Conservation (phyloP, 1,139 yeast species). For the Blastobotrys raffinosifermentans region DNA sequence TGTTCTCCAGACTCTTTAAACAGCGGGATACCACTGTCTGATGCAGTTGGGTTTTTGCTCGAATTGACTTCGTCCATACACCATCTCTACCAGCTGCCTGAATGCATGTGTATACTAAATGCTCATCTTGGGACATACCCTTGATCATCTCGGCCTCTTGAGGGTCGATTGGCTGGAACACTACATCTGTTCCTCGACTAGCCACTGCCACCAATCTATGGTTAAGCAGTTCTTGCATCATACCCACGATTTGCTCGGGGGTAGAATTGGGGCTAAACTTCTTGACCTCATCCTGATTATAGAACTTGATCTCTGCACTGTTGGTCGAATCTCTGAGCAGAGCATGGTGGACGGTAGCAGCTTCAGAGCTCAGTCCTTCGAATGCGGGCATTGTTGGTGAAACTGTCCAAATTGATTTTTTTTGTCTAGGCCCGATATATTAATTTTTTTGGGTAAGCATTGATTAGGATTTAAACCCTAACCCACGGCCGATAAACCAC, state of each 20-base stretch:
- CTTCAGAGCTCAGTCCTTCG: background rate
- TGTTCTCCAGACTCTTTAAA: constrained; percentile 73
- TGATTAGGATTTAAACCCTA: too few species aligned
- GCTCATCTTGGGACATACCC: constrained; percentile 80
- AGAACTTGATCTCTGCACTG: constrained; percentile 35
- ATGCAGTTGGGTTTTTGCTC: constrained; percentile 85
- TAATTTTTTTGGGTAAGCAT: too few species aligned
- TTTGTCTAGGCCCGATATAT: too few species aligned
- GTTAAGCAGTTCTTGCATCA: constrained; percentile 27
- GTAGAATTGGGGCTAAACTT: constrained; percentile 18
- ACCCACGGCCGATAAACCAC: too few species aligned
- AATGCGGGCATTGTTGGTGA: too few species aligned
- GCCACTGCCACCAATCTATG: constrained; percentile 55
- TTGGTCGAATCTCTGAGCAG: background rate
- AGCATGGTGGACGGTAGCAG: constrained; percentile 1
- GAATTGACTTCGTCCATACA: constrained; percentile 86
- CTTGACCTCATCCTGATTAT: constrained; percentile 56
- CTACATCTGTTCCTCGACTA: constrained; percentile 56
- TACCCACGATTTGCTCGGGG: constrained; percentile 1
- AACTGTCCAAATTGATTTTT: too few species aligned
- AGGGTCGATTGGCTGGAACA: constrained; percentile 57
- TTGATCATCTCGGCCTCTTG: constrained; percentile 41
- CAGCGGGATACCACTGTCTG: constrained; percentile 88
- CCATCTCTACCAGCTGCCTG: constrained; percentile 95
- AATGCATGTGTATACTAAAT: constrained; percentile 83